Evolutionary conservation across 192 early-diverging fungal species (phyloP).

Genomic region (Linnemannia hyalina): DNA sequence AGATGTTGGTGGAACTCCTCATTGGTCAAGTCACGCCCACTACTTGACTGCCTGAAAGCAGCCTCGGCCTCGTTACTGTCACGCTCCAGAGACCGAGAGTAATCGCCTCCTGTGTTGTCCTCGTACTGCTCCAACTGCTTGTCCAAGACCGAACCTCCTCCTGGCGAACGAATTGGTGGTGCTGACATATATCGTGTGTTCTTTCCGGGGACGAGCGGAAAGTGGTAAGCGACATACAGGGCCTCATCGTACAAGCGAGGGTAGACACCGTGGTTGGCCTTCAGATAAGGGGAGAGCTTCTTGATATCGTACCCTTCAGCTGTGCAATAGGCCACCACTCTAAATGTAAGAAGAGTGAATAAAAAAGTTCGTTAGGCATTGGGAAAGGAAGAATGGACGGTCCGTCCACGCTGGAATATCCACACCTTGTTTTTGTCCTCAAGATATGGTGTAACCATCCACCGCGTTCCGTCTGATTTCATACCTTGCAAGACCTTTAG

Average conservation of each 20-base stretch:
- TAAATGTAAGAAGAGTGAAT: background rate
- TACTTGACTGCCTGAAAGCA: constrained; percentile 20
- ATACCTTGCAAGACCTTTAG: constrained; percentile 60
- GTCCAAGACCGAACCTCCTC: constrained; percentile 65
- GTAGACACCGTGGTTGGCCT: constrained; percentile 61
- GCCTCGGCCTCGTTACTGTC: constrained; percentile 21
- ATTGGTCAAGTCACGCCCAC: constrained; percentile 23
- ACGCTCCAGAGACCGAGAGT: constrained; percentile 42
- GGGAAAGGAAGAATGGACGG: background rate
- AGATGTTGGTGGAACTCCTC: constrained; percentile 42
- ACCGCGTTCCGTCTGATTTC: background rate
- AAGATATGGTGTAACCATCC: background rate
- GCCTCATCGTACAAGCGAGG: constrained; percentile 69
- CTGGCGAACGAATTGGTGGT: constrained; percentile 56
- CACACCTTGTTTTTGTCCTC: background rate
- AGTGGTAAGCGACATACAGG: constrained; percentile 70
- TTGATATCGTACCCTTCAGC: constrained; percentile 72
- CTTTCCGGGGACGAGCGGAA: constrained; percentile 62
- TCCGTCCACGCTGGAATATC: background rate
- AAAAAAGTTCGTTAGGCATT: background rate
- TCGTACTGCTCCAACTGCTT: constrained; percentile 63
- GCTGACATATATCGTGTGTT: constrained; percentile 37
- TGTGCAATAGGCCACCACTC: constrained; percentile 85
- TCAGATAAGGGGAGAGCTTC: constrained; percentile 59
- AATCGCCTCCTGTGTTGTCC: constrained; percentile 52